Evolutionary conservation across 306 rosid species (phyloP).

Genomic region (Pyrus bretschneideri): DNA sequence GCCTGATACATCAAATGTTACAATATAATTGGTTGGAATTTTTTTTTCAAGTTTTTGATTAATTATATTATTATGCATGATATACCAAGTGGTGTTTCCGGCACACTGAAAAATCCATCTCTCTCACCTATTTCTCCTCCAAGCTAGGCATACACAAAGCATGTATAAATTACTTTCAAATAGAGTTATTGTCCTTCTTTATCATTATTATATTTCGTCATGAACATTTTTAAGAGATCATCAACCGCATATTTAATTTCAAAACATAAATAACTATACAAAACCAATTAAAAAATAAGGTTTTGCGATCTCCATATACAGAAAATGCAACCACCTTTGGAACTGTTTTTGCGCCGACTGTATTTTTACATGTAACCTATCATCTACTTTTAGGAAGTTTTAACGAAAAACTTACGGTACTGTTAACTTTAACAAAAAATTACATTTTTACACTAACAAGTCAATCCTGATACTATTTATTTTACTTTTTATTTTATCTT

Average conservation of each 20-base stretch:
- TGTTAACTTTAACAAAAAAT: too few relatives aligned
- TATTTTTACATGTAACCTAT: not conserved
- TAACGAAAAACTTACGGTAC: too few relatives aligned
- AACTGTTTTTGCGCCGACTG: not conserved
- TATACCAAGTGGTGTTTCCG: too few relatives aligned
- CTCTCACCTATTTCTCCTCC: not conserved
- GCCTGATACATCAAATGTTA: accelerated
- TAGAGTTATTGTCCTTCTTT: not conserved
- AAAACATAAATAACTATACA: not conserved
- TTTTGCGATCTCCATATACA: not conserved
- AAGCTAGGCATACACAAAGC: not conserved
- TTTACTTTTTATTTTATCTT: too few relatives aligned
- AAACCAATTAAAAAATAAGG: not conserved
- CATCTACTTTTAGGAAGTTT: too few relatives aligned
- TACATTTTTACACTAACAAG: too few relatives aligned
- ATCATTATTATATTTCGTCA: not conserved
- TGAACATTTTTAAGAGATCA: not conserved
- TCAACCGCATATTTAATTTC: not conserved
- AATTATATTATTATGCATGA: too few relatives aligned
- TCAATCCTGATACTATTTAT: too few relatives aligned
- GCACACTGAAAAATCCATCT: too few relatives aligned
- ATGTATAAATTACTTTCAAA: not conserved
- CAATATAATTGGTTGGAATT: too few relatives aligned
- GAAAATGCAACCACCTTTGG: not conserved
- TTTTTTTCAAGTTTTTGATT: too few relatives aligned